These are phyloP conservation scores for Xylaria curta DNA, from an alignment of 495 filamentous ascomycete species.

Conservation along the genomic window DNA sequence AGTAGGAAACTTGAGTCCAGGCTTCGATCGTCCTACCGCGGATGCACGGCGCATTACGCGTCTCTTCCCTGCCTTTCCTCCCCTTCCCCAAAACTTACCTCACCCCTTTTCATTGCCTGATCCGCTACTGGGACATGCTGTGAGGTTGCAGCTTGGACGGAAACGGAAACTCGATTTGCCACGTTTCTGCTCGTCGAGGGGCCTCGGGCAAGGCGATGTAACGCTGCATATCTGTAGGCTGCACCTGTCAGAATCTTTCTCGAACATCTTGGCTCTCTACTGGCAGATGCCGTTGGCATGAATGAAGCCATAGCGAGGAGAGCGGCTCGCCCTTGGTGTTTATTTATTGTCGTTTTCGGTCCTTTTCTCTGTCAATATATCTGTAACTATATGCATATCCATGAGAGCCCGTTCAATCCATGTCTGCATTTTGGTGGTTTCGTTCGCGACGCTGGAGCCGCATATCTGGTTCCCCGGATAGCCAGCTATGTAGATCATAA, in stretches of 20 bases:
- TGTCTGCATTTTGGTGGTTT: not conserved
- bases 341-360: not conserved
- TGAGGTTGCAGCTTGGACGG: not conserved
- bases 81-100: not conserved
- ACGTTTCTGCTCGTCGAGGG: not conserved
- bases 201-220: not conserved
- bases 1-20: not conserved
- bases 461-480: not conserved
- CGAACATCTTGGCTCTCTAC: not conserved
- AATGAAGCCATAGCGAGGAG: not conserved
- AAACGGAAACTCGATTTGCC: not conserved
- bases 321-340: not conserved
- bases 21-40: not conserved
- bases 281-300: not conserved
- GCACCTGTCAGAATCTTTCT: not conserved
- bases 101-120: too few relatives aligned
- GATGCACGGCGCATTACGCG: slow-evolving; percentile 2
- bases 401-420: not conserved
- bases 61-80: not conserved
- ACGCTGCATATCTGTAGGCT: not conserved
- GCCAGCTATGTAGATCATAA: not conserved
- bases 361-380: not conserved
- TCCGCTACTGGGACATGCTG: not conserved
- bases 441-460: not conserved
- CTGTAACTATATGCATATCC: not conserved